phyloP scores from a whole-genome alignment of 1,284 basidiomycete species.

The Pisolithus thermaeus region DNA sequence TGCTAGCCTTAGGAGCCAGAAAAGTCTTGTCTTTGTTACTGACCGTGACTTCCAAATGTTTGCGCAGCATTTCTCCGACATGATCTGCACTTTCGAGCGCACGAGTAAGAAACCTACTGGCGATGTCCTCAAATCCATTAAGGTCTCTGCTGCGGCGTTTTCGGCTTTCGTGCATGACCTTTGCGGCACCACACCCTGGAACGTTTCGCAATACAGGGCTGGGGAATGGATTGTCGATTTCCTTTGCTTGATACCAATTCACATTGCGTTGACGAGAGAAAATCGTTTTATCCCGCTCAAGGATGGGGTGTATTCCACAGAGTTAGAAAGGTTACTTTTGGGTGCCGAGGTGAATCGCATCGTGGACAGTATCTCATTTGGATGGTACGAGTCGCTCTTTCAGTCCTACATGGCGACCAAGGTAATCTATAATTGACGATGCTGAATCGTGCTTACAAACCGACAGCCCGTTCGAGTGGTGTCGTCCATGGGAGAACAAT shows the following conservation, averaged over 20 bases:
- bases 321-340: constrained; percentile 45
- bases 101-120: constrained; percentile 47
- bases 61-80: constrained; percentile 36
- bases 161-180: constrained; percentile 9
- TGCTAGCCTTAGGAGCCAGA: constrained; percentile 21
- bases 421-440: too few species aligned
- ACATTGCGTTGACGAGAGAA: constrained; percentile 51
- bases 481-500: not conserved
- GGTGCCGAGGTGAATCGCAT: constrained; percentile 52
- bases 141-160: constrained; percentile 25
- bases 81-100: constrained; percentile 43
- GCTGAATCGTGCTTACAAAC: too few species aligned
- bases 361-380: constrained; percentile 49
- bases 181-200: constrained; percentile 11
- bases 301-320: constrained; percentile 46
- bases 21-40: constrained; percentile 39
- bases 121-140: constrained; percentile 32
- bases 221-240: constrained; percentile 62
- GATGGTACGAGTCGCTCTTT: constrained; percentile 63
- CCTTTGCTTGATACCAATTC: constrained; percentile 59
- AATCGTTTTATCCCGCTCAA: constrained; percentile 57
- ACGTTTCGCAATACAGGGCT: constrained; percentile 33
- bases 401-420: constrained; percentile 53
- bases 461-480: not conserved
- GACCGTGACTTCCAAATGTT: constrained; percentile 31